Percentiles rank a stretch among this genome's conserved stretches.
phyloP scores from a whole-genome alignment of 1,284 basidiomycete species.

The Pyrrhoderma lamaoense region DNA sequence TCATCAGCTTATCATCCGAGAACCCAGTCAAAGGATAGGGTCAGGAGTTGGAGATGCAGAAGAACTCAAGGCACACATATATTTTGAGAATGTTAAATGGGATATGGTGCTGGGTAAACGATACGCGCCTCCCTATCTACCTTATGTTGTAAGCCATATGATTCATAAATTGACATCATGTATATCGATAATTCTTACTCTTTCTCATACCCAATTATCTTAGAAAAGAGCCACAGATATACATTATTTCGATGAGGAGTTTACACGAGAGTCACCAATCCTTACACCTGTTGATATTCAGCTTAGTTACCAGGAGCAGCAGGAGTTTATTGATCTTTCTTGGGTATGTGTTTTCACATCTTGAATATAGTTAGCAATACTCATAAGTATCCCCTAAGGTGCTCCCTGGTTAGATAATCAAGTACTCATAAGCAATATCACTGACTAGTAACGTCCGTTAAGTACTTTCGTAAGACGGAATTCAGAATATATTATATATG shows the following conservation, averaged over 20 bases:
- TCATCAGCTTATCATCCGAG: slow-evolving; percentile 82
- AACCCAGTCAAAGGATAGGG: slow-evolving; percentile 89
- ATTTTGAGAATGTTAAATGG: slow-evolving; percentile 97
- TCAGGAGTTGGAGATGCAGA: slow-evolving; percentile 92
- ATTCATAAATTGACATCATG: neutral
- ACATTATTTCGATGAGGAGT: slow-evolving; percentile 94
- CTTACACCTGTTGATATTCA: slow-evolving; percentile 96
- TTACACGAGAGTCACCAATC: slow-evolving; percentile 94
- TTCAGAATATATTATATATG: too few relatives aligned
- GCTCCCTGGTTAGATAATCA: too few relatives aligned
- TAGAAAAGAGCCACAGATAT: slow-evolving; percentile 77
- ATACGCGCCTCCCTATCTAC: slow-evolving; percentile 96
- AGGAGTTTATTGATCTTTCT: slow-evolving; percentile 94
- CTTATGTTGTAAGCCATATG: slow-evolving; percentile 72
- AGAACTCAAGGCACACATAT: slow-evolving; percentile 96
- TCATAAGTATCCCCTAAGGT: too few relatives aligned
- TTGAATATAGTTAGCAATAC: too few relatives aligned
- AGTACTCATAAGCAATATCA: too few relatives aligned
- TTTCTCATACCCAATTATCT: slow-evolving; percentile 19
- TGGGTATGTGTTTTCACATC: slow-evolving; percentile 60
- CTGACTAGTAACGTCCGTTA: too few relatives aligned
- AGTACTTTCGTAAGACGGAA: too few relatives aligned
- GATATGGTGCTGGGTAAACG: slow-evolving; percentile 95
- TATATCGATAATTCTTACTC: slow-evolving; percentile 4
- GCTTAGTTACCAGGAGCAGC: slow-evolving; percentile 86